Evolutionary conservation across 768 basidiomycete species (phyloP), one percentile per base, ranked within the genome.

Genomic region (Mycena filopes): DNA sequence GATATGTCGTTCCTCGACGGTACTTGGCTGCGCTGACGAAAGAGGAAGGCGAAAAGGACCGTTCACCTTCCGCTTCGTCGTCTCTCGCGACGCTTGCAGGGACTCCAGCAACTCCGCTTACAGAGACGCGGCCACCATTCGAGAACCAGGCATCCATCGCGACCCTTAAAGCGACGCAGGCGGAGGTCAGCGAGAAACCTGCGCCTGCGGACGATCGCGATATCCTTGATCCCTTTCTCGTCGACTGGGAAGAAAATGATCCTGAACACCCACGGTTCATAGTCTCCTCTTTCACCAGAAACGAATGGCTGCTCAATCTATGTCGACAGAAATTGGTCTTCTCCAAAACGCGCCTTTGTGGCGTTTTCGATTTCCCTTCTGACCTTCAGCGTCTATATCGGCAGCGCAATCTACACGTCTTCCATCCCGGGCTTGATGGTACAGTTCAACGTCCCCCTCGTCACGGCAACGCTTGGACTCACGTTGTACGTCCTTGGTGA

Each of bases 311-410:
- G 23, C 46, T 50, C 15, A 66, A 36, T 36, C 46, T 47, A 53
- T 54, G 51, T 36, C 9, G 40, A 36, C 55, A 71, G 71, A 26
- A 74, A 78, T 58, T 78, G 77, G 77, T 75, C 75, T 10, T 62
- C 68, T 31, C 4, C 40, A 28, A 78, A 70, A 43, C 70, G 73
- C 53, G 26, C 26, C n/a, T 49, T 49, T 28, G 48, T 49, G 11
- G 48, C 48, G 25, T 49, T 49, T 28, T 28, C 28, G n/a, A 49
- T 49, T 31, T 49, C 48, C 48, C 31, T 49, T 20, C 48, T 49
- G 16, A 49, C 48, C 13, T 49, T 49, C 48, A 49, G 46, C 26
- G 28, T 48, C 4, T 48, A 48, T 16, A 48, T 48, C 11, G 46
- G 46, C 15, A 26, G 25, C 15, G 46, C 46, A 7, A 48, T 48